Percentiles rank a stretch among this genome's conserved stretches.
Conservation (phyloP, 257 asterid genomes). For the Buddleja alternifolia region DNA sequence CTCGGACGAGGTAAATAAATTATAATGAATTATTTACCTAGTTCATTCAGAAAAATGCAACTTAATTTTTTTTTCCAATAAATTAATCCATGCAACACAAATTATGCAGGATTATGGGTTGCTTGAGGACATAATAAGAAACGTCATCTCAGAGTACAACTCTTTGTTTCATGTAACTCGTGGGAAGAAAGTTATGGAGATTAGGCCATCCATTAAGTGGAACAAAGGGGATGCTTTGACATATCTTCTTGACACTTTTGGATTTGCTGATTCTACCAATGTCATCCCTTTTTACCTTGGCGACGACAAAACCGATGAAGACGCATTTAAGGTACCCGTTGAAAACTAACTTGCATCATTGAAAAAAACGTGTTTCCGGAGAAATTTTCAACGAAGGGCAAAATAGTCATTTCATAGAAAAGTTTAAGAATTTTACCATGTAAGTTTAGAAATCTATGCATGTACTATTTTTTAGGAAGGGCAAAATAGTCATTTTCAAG, state of each 20-base stretch:
- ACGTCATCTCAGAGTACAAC: constrained; percentile 41
- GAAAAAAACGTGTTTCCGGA: too few species aligned
- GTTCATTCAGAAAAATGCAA: too few species aligned
- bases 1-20: constrained; percentile 45
- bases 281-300: constrained; percentile 76
- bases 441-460: too few species aligned
- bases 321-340: constrained; percentile 72
- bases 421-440: too few species aligned
- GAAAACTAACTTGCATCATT: too few species aligned
- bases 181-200: constrained; percentile 82
- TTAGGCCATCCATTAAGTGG: constrained; percentile 85
- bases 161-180: constrained; percentile 56
- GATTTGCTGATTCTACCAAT: constrained; percentile 43
- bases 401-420: too few species aligned
- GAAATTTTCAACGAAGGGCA: too few species aligned
- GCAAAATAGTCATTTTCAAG: too few species aligned
- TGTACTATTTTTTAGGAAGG: too few species aligned
- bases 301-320: constrained; percentile 87
- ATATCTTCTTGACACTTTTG: constrained; percentile 65
- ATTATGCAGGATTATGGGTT: constrained; percentile 51
- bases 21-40: neutral
- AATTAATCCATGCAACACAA: neutral
- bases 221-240: constrained; percentile 77
- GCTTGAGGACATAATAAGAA: constrained; percentile 49
- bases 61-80: neutral